Evolutionary conservation across 306 rosid species (phyloP), one percentile per base, ranked within the genome.

Genomic region (Calophaca sinica): DNA sequence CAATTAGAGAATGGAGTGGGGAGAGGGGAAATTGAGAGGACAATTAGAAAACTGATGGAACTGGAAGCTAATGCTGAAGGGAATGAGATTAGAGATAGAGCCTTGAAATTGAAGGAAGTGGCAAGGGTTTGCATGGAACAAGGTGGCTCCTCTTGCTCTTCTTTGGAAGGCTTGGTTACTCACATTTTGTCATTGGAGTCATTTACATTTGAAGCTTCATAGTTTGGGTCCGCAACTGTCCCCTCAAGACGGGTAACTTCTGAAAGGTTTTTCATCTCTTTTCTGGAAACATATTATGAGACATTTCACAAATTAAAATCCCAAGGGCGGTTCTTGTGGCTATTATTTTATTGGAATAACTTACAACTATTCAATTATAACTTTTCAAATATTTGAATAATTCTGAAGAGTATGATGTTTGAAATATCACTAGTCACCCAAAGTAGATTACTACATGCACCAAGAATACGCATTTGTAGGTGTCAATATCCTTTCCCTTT

Each of bases 41-140:
- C 63, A 12, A 73, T 88, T 5, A 55, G 53, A 68, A 82, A 57
- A 57, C 2, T 84, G 1, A 76, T 88, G 85, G 80, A 76, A 44
- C 71, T 88, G 85, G 80, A 76, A 44, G 72, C 0, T 14, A 65
- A 52, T 44, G 38, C 0, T 20, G 92, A 87, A 70, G 89, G 80
- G 70, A 80, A 74, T 41, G 86, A 54, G 62, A 77, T 89, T 51
- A 84, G 89, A 60, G 62, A 55, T 5, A 84, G 75, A 80, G 73
- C 74, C 12, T 84, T 60, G 6, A 79, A 72, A 7, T 63, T 89
- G 74, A 89, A 89, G 86, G 83, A 84, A 68, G 50, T 75, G 48
- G 62, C 81, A 4, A 72, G 73, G 36, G 9, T 53, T 62, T 77
- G 80, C 75, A 9, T 76, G 4, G 7, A 60, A 13, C 57, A 58